phyloP scores from a whole-genome alignment of 2,329 filamentous ascomycete genomes.

The Fusarium pseudonygamai region DNA sequence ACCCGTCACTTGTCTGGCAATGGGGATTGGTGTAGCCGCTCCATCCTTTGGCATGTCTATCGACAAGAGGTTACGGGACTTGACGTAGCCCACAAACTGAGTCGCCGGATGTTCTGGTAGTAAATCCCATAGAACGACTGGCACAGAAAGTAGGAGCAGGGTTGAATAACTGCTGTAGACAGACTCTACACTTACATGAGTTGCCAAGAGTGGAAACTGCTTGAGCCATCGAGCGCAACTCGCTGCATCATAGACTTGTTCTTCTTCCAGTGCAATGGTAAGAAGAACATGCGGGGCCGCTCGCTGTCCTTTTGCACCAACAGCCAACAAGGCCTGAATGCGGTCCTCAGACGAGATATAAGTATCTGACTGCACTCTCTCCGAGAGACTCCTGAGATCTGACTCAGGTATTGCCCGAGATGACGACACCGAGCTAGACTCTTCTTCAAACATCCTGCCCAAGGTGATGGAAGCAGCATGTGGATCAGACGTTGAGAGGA shows the following conservation, averaged over 20 bases:
- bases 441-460: conserved; percentile 33
- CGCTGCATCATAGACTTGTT: conserved; percentile 39
- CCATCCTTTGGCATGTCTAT: conserved; percentile 16
- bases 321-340: conserved; percentile 33
- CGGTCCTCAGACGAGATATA: conserved; percentile 38
- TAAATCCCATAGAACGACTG: conserved; percentile 41
- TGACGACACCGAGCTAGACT: conserved; percentile 29
- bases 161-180: conserved; percentile 41
- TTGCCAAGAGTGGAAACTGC: conserved; percentile 42
- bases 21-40: conserved; percentile 37
- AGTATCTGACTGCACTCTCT: conserved; percentile 34
- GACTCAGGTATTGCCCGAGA: conserved; percentile 36
- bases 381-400: conserved; percentile 31
- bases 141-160: conserved; percentile 38
- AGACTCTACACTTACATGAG: conserved; percentile 38
- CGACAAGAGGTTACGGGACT: conserved; percentile 36
- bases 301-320: conserved; percentile 37
- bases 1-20: conserved; percentile 22
- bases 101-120: conserved; percentile 40
- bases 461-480: conserved; percentile 41
- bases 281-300: conserved; percentile 38
- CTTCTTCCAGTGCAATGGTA: conserved; percentile 40
- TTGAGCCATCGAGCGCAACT: conserved; percentile 43
- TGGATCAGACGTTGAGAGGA: conserved; percentile 40
- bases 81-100: conserved; percentile 43